phyloP scores from a whole-genome alignment of 2,329 filamentous ascomycete genomes.

The Neoarthrinium moseri region DNA sequence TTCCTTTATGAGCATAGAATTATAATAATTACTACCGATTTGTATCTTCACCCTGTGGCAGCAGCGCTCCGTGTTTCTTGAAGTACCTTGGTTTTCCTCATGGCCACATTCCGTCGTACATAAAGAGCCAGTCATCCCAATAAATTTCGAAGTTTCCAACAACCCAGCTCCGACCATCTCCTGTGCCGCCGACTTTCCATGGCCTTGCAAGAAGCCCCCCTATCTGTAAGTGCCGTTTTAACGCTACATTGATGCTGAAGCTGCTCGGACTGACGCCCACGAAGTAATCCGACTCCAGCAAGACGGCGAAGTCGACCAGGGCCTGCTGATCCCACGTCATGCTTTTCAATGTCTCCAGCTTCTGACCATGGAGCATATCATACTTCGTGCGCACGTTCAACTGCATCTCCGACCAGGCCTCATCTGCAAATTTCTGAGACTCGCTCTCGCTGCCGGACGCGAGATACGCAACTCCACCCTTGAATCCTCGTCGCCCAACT shows the following conservation, averaged over 20 bases:
- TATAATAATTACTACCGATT: too few species aligned
- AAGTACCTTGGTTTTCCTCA: too few species aligned
- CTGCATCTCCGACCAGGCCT: slow-evolving; percentile 23
- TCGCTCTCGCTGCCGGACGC: slow-evolving; percentile 43
- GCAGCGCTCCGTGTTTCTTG: too few species aligned
- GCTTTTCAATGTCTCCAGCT: slow-evolving; percentile 25
- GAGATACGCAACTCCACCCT: slow-evolving; percentile 35
- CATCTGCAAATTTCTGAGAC: slow-evolving; percentile 29
- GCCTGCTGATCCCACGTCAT: slow-evolving; percentile 44
- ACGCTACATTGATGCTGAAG: slow-evolving; percentile 45
- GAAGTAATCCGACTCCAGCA: slow-evolving; percentile 37
- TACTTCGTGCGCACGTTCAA: slow-evolving; percentile 36
- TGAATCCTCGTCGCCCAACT: slow-evolving; percentile 28
- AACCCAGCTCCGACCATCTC: slow-evolving; percentile 40
- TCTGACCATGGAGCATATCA: slow-evolving; percentile 26
- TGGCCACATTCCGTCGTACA: slow-evolving; percentile 44
- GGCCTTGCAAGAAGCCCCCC: slow-evolving; percentile 37
- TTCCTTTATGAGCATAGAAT: too few species aligned
- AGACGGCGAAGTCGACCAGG: slow-evolving; percentile 38
- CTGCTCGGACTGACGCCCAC: slow-evolving; percentile 44
- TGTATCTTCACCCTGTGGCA: too few species aligned
- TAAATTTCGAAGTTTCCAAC: slow-evolving; percentile 41
- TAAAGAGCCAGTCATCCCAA: slow-evolving; percentile 48
- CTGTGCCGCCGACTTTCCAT: slow-evolving; percentile 36
- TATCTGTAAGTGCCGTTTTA: slow-evolving; percentile 39